phyloP scores from a whole-genome alignment of 202 grass and related monocot genomes.

The Bolboschoenoplectus hybrid region DNA sequence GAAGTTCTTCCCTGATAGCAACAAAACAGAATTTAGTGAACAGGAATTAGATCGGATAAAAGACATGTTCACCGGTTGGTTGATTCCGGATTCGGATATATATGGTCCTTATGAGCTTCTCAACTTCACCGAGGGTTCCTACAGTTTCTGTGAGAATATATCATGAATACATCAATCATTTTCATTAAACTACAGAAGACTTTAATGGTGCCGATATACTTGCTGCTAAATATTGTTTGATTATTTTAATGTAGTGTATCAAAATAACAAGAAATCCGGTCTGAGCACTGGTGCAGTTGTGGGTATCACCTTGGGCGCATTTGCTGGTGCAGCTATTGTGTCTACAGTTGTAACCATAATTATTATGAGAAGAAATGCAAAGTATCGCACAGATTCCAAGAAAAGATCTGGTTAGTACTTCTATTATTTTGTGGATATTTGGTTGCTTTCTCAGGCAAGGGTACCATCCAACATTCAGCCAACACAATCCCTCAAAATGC shows the following conservation, averaged over 20 bases:
- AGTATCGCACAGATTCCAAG: slow-evolving; percentile 49
- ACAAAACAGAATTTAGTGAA: slow-evolving; percentile 54
- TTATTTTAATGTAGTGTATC: slow-evolving; percentile 46
- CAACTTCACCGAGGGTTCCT: slow-evolving; percentile 68
- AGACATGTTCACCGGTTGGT: slow-evolving; percentile 79
- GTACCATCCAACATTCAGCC: not conserved
- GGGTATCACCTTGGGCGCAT: slow-evolving; percentile 63
- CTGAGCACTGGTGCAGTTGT: slow-evolving; percentile 66
- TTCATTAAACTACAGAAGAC: slow-evolving; percentile 1
- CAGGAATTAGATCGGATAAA: slow-evolving; percentile 63
- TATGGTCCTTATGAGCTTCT: slow-evolving; percentile 98
- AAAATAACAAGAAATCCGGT: slow-evolving; percentile 40
- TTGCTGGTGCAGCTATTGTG: slow-evolving; percentile 63
- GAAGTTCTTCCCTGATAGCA: slow-evolving; percentile 68
- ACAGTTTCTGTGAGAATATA: slow-evolving; percentile 57
- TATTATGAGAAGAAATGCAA: slow-evolving; percentile 62
- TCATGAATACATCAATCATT: slow-evolving; percentile 28
- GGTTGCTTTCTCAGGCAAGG: not conserved
- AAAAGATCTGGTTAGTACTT: slow-evolving; percentile 63
- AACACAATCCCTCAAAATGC: not conserved
- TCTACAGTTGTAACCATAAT: slow-evolving; percentile 64
- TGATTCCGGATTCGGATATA: slow-evolving; percentile 78
- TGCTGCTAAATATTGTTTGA: not conserved
- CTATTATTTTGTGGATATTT: slow-evolving; percentile 15
- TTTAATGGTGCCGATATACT: not conserved